Evolutionary conservation across 805 yeast species (phyloP), one percentile per base, ranked within the genome.

Genomic region (Saturnispora dispora): DNA sequence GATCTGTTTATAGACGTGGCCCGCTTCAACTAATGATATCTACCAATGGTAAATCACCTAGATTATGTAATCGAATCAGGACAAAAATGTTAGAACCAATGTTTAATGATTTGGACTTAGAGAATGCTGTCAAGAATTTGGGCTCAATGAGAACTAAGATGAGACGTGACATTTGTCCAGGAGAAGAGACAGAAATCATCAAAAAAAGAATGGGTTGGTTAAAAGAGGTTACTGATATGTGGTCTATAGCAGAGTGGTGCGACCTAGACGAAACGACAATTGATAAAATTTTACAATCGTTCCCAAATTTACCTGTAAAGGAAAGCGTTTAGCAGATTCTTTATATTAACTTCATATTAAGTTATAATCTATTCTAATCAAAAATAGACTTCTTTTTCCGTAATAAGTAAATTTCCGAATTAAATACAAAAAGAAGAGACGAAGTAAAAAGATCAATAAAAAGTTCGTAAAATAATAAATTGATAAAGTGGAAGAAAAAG

Each of bases 41-140:
- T 39, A 85, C 95, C 11, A 86, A 85, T 63, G 95, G 95, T 4
- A 78, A 81, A 58, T 83, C 90, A 2, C 96, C 96, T 0, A 67
- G 93, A 50, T 74, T 87, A 58, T 83, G 88, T 48, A 74, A 74
- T 54, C 75, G 78, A 52, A 68, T 78, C 37, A 82, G 87, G 50
- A 76, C 83, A 22, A 73, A 76, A 51, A 75, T 76, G 56, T 68
- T 87, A 37, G 74, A 71, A 44, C 66, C 67, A 2, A 54, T 66
- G 47, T 72, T 76, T 33, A 70, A 68, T 27, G 64, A 68, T 13
- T 60, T 69, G 35, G 71, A 74, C 50, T 65, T 75, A 45, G 81
- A 77, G 48, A 69, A 65, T 23, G 87, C 88, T 0, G 78, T 85
- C 28, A 76, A 71, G 22, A 82, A 79, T 57, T 73, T 85, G 60